Base-by-base conservation (phyloP, 2,329 filamentous ascomycete species). In the Diaporthe caulivora region DNA sequence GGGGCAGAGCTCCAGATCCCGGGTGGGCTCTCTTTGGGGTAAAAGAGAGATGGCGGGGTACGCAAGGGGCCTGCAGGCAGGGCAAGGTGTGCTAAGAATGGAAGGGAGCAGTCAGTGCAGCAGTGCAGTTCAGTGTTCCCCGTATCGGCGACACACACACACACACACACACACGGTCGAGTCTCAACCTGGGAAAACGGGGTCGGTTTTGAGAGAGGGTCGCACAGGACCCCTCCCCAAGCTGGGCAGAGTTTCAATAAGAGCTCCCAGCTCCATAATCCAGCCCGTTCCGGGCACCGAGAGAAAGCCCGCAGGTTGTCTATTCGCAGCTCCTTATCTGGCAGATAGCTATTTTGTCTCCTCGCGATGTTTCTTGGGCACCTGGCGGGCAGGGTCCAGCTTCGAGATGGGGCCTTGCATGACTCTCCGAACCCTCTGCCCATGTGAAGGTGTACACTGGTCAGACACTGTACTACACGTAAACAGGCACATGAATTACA, bases 41-140 rank as follows among this genome's bases (percentile, higher is more conserved):
- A 37, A 65, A 44, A 67, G 62, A 40, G 37, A 67, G 44, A 67
- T 67, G 62, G 62, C 62, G 62, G 62, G 62, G 62, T 67, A 67
- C 47, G 62, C 62, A 67, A 53, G 62, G 62, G 62, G 37, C 37
- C 62, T 53, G 62, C 62, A 67, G 62, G 31, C 29, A n/a, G n/a
- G n/a, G n/a, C n/a, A n/a, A n/a, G n/a, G 62, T 9, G 37, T 40
- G 37, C 62, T 67, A 67, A 67, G 62, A 67, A 53, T 67, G 62
- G 62, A 67, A 51, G 21, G 17, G 31, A 65, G 44, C 44, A 65
- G 44, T 51, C 37, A 13, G 37, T 8, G n/a, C n/a, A n/a, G n/a
- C n/a, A n/a, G n/a, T n/a, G n/a, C n/a, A n/a, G n/a, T n/a, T n/a
- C n/a, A n/a, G 37, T 10, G 37, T 10, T 8, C 62, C 62, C 15